These are phyloP conservation scores for Kwoniella sp. DNA, from an alignment of 768 basidiomycete species.

Conservation along the genomic window DNA sequence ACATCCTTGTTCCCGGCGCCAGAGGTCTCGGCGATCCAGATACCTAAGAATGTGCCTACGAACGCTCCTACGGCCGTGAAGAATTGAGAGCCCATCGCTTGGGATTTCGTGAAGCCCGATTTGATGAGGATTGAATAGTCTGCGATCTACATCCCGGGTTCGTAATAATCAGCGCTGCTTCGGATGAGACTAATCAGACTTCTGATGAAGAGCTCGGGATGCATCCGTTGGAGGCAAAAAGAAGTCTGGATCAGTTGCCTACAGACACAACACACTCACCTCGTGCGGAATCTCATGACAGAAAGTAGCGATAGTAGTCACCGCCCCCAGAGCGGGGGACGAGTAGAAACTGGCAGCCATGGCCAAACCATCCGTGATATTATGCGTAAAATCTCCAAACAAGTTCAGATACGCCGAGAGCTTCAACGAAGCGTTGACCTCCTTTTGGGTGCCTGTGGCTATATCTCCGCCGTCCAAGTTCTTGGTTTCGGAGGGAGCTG, in stretches of 20 bases:
- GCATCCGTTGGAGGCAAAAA: too few relatives aligned
- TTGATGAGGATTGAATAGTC: slow-evolving; percentile 87
- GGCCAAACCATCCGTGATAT: slow-evolving; percentile 93
- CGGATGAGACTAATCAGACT: too few relatives aligned
- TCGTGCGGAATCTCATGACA: slow-evolving; percentile 95
- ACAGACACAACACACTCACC: slow-evolving; percentile 26
- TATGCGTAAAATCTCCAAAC: slow-evolving; percentile 88
- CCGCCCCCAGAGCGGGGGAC: slow-evolving; percentile 89
- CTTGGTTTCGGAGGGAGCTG: slow-evolving; percentile 12
- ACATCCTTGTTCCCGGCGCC: slow-evolving; percentile 38
- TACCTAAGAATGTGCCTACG: slow-evolving; percentile 62
- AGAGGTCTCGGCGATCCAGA: slow-evolving; percentile 50
- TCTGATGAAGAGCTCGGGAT: too few relatives aligned
- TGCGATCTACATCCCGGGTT: slow-evolving; percentile 65
- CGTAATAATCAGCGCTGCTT: not conserved
- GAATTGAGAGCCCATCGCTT: slow-evolving; percentile 93
- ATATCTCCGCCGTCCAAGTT: not conserved
- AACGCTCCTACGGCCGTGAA: slow-evolving; percentile 89
- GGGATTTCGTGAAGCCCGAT: slow-evolving; percentile 84
- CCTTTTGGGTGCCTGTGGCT: not conserved
- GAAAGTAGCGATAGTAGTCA: slow-evolving; percentile 92
- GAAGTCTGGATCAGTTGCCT: not conserved
- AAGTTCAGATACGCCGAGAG: slow-evolving; percentile 89
- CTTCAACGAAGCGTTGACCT: slow-evolving; percentile 60
- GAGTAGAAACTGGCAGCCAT: slow-evolving; percentile 98